Evolutionary conservation across 2,329 filamentous ascomycete species (phyloP), one percentile per base, ranked within the genome.

Genomic region (Onygenales sp.): DNA sequence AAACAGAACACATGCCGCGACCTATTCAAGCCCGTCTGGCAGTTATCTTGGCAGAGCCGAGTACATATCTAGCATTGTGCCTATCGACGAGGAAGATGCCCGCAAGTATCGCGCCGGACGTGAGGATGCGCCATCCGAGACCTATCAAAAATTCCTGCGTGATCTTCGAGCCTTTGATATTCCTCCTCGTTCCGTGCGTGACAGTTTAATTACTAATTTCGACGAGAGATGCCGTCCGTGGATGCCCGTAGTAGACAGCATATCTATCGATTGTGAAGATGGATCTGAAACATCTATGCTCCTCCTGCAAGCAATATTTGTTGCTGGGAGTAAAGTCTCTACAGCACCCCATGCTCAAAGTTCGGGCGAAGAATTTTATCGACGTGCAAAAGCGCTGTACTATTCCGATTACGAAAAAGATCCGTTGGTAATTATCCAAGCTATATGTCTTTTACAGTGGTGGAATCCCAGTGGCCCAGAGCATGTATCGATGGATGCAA

Each of bases 401-500:
- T 57, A 57, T 50, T 48, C 55, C 17, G 54, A 55, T 42, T 42
- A 44, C 4, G 57, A 57, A 37, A 55, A 56, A n/a, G 51, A 57
- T 45, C 52, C 52, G 47, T 39, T 59, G 6, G 46, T 54, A n/a
- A 45, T 55, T 14, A 53, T 59, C 39, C 54, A 57, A 48, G 56
- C 56, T 14, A 58, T 53, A 31, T 52, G 57, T 13, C 50, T 59
- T 2, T 50, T 57, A 31, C 57, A 58, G 42, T 57, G 57, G 56
- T 51, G 52, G 54, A 59, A 57, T n/a, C 57, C 67, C 0, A 64
- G 65, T 56, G 65, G 67, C 0, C 65, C 66, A 3, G 66, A 69
- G 53, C 56, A 61, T 31, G 58, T 68, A 7, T 67, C 65, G 2
- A 53, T 67, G 2, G 63, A 69, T 50, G 67, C 65, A 1, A 68